Percentiles rank a stretch among this genome's conserved stretches.
These are phyloP conservation scores for Blastomyces gilchristii DNA, from an alignment of 2,329 filamentous ascomycete genomes.

Conservation along the genomic window DNA sequence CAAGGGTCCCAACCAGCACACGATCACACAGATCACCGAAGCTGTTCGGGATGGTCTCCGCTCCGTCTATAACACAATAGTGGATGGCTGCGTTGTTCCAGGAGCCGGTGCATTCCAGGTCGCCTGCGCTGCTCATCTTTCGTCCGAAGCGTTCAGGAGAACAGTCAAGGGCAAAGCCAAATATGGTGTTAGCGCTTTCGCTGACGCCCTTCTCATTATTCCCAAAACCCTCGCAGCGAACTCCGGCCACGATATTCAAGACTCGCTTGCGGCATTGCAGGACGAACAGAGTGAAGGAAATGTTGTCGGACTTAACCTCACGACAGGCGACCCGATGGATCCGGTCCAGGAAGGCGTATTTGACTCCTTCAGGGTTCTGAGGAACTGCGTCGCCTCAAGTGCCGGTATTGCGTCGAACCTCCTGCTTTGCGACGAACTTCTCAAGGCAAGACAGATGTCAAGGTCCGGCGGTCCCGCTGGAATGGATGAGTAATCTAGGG, in stretches of 20 bases:
- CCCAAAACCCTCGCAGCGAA: constrained; percentile 96
- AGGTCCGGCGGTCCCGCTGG: constrained; percentile 34
- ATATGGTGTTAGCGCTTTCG: constrained; percentile 89
- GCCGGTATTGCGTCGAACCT: constrained; percentile 93
- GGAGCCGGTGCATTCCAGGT: constrained; percentile 94
- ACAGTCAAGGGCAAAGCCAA: constrained; percentile 96
- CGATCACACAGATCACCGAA: constrained; percentile 92
- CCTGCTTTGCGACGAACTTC: constrained; percentile 87
- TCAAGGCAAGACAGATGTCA: constrained; percentile 95
- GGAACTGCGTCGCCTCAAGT: constrained; percentile 88
- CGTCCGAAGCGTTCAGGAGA: constrained; percentile 76
- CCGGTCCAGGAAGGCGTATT: constrained; percentile 85
- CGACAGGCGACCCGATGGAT: constrained; percentile 88
- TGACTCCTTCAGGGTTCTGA: constrained; percentile 88
- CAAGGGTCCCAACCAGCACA: constrained; percentile 95
- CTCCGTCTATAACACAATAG: constrained; percentile 98
- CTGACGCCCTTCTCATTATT: constrained; percentile 87
- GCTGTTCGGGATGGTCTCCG: constrained; percentile 89
- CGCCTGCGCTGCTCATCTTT: constrained; percentile 76
- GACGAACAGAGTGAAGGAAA: constrained; percentile 79
- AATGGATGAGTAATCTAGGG: constrained; percentile 30
- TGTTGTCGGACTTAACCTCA: constrained; percentile 73
- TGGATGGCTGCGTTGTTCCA: constrained; percentile 91
- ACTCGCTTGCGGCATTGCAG: constrained; percentile 75
- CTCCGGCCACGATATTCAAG: constrained; percentile 91